These are phyloP conservation scores for Suillus sp. DNA, from an alignment of 768 basidiomycete species.

Conservation along the genomic window DNA sequence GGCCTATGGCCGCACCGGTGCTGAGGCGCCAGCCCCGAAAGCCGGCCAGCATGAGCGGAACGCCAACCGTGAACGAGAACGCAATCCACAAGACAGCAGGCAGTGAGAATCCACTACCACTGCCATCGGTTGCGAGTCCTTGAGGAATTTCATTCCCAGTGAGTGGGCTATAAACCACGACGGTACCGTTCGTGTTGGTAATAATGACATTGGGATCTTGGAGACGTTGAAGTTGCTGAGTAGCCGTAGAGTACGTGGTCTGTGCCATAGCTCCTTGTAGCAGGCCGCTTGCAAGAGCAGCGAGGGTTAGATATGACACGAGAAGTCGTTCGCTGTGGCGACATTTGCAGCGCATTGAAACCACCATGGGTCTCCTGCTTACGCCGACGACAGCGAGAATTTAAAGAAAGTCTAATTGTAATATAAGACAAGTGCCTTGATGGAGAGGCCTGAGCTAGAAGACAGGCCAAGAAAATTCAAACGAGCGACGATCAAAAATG, in stretches of 20 bases:
- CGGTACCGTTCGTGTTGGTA: conserved; percentile 35
- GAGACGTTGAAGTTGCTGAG: conserved; percentile 25
- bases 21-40: conserved; percentile 59
- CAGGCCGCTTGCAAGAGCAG: background rate
- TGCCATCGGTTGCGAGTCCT: conserved; percentile 59
- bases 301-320: background rate
- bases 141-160: conserved; percentile 52
- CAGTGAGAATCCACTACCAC: conserved; percentile 49
- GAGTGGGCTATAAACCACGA: conserved; percentile 45
- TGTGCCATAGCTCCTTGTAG: conserved; percentile 9
- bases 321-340: background rate
- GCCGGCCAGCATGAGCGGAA: conserved; percentile 56
- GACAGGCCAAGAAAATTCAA: background rate
- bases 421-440: background rate
- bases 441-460: background rate
- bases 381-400: background rate
- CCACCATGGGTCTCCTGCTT: conserved; percentile 9
- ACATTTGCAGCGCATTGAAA: conserved; percentile 8
- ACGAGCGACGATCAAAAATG: conserved; percentile 4
- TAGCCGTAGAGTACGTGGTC: background rate
- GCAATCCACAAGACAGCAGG: conserved; percentile 61
- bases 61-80: conserved; percentile 52
- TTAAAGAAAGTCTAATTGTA: conserved; percentile 1
- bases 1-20: conserved; percentile 54
- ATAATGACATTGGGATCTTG: conserved; percentile 35